phyloP scores from a whole-genome alignment of 768 basidiomycete species.

The Tremella mesenterica region DNA sequence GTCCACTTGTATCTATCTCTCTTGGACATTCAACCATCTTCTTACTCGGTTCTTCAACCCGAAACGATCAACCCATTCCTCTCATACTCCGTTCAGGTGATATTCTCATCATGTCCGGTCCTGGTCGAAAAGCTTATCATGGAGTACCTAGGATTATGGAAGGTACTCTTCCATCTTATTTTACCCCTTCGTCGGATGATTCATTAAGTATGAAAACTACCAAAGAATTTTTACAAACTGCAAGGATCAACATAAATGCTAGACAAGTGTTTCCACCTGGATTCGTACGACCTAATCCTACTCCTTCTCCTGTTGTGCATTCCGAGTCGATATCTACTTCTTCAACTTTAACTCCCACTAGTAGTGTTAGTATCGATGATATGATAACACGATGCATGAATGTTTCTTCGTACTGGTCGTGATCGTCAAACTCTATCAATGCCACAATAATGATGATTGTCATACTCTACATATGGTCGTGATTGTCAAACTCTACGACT shows the following conservation, averaged over 20 bases:
- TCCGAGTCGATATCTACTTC: no score
- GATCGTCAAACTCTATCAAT: not conserved
- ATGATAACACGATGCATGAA: not conserved
- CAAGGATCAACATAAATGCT: constrained; percentile 80
- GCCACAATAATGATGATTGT: not conserved
- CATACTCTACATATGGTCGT: not conserved
- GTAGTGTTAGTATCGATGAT: constrained; percentile 1
- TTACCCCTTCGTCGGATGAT: constrained; percentile 35
- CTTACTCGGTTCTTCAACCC: constrained; percentile 73
- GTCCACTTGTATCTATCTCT: constrained; percentile 86
- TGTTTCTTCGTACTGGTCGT: not conserved
- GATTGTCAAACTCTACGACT: not conserved
- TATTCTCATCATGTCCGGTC: constrained; percentile 85
- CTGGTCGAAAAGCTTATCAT: constrained; percentile 79
- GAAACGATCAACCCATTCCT: constrained; percentile 66
- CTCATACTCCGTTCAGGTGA: constrained; percentile 87
- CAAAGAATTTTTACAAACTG: constrained; percentile 32
- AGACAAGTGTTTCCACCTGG: constrained; percentile 53
- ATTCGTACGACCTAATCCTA: constrained; percentile 11
- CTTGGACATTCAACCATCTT: constrained; percentile 84
- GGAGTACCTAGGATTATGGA: constrained; percentile 84
- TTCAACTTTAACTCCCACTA: no score
- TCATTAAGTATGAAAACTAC: constrained; percentile 10
- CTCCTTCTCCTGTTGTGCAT: not conserved
- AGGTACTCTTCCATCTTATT: constrained; percentile 56